Evolutionary conservation across 1,284 basidiomycete species (phyloP), one percentile per base, ranked within the genome.

Genomic region (Stereum hirsutum): DNA sequence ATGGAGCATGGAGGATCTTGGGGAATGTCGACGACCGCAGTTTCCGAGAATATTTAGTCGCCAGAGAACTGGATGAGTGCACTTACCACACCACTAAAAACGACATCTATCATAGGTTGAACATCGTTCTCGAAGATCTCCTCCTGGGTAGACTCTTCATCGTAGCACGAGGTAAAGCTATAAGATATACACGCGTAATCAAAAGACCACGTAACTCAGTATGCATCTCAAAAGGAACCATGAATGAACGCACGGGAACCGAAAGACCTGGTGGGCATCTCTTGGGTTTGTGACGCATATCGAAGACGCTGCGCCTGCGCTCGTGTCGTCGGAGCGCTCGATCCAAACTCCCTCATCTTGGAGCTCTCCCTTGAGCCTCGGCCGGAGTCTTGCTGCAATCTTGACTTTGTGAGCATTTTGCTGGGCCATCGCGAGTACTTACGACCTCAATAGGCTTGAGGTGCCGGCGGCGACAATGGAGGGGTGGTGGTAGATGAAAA

Each of bases 91-190:
- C 85, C 85, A 42, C 66, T 70, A 50, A 75, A 84, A 1, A 83
- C 80, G 19, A 80, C 65, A 49, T 84, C 79, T 30, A 88, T 66
- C 49, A 87, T 61, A 5, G 84, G 84, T 41, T 69, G 68, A 7
- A 88, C 81, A 49, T 88, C 83, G 44, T 71, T 73, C 33, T 66
- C 61, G 49, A 84, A 89, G 46, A 89, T 81, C 50, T 82, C 73
- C 41, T 81, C 74, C 52, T 88, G 84, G 0, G 68, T 74, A 12
- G 84, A 76, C 33, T 60, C 56, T 45, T 77, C 69, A 50, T 74
- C 81, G 52, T 86, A 85, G 54, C 80, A 83, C 40, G 78, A 83
- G 21, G 80, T 69, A 50, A 87, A 76, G 33, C 82, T 84, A 46
- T 4, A 24, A n/a, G 24, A n/a, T 12, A 38, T n/a, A 28, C 25